Percentiles rank a stretch among this genome's conserved stretches.
These are phyloP conservation scores for slime mould (Dictyostelium discoideum) DNA, from an alignment of 78 protist genomes.

Conservation along the genomic window dicty_2.7 NC_007088.5:696501-697000, in stretches of 20 bases:
- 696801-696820: slow-evolving; percentile 89
- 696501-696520: not conserved
- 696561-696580: slow-evolving; percentile 73
- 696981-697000: slow-evolving; percentile 8
- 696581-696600: slow-evolving; percentile 87
- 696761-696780: slow-evolving; percentile 42
- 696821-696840: slow-evolving; percentile 80
- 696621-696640: slow-evolving; percentile 83
- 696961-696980: not conserved
- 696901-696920: slow-evolving; percentile 56
- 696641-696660: slow-evolving; percentile 82
- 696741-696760: slow-evolving; percentile 73
- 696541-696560: too few relatives aligned
- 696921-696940: not conserved
- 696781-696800: slow-evolving; percentile 65
- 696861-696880: slow-evolving; percentile 79
- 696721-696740: slow-evolving; percentile 68
- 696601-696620: slow-evolving; percentile 80
- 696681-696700: slow-evolving; percentile 10
- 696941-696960: not conserved
- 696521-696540: too few relatives aligned
- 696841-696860: slow-evolving; percentile 79
- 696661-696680: slow-evolving; percentile 67
- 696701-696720: slow-evolving; percentile 82
- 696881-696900: slow-evolving; percentile 87